Evolutionary conservation across 148 eudicot genomes (phyloP), one percentile per base, ranked within the genome.

Genomic region (Cornus kousa): DNA sequence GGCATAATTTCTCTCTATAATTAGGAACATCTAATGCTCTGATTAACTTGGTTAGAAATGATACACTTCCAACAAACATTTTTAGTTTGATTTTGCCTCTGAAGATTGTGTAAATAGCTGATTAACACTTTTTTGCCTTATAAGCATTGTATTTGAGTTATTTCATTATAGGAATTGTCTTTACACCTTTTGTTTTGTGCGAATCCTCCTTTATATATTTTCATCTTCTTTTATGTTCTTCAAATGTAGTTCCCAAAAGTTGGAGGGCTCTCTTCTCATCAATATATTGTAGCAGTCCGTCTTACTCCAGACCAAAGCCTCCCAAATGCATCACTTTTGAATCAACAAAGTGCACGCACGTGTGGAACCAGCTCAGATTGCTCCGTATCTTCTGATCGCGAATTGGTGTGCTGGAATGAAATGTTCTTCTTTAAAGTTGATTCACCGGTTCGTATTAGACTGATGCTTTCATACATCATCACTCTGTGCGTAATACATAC

Each of bases 261-360:
- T 76, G 94, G 82, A 75, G 91, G 91, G 28, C 77, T 94, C 82
- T 86, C 91, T 53, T 88, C 95, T 78, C 91, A 81, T 72, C 97
- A 92, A 74, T 96, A 88, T 84, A 81, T 90, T 72, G 88, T 93
- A 43, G 92, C 87, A 71, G 84, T 92, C 74, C 92, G 86, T 71
- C 85, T 96, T 77, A 76, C 72, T 72, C 84, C 76, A 39, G 86
- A 87, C 59, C 90, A 86, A 76, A 83, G 86, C 74, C 67, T 67
- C 7, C 64, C 84, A 31, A 80, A 82, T 77, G 89, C 82, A 77
- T 76, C 81, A 72, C 76, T 68, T 68, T 82, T 88, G 22, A 85
- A 84, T 77, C 89, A 90, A 84, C 99, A 93, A 87, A 88, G 88
- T 84, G 99, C 92, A 67, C 98, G 98, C 33, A 96, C 99, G 23